A percentile compares a stretch with the other conserved stretches of the same genome.
These are phyloP conservation scores for Stephanodiscus triporus DNA, from an alignment of 108 stramenopile species.

Conservation along the genomic window DNA sequence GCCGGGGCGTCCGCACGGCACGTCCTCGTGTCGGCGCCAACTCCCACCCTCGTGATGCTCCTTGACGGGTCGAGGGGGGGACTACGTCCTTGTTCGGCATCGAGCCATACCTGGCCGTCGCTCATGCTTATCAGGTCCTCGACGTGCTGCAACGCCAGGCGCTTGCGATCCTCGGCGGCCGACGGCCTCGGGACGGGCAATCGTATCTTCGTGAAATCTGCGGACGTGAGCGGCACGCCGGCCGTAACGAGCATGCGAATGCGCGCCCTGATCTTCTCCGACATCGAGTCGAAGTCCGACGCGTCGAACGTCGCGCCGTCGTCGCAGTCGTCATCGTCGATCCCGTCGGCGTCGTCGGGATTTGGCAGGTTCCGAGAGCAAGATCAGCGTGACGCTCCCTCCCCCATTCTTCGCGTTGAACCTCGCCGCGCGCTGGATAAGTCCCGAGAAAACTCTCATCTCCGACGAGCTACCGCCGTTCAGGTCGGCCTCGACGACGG, in stretches of 20 bases:
- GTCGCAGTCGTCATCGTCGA: constrained; percentile 14
- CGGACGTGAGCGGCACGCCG: constrained; percentile 81
- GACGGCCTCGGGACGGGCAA: constrained; percentile 76
- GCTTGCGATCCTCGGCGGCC: constrained; percentile 61
- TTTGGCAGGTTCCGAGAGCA: constrained; percentile 68
- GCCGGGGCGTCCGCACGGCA: constrained; percentile 89
- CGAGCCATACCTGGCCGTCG: constrained; percentile 89
- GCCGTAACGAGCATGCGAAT: constrained; percentile 66
- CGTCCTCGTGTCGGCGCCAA: constrained; percentile 83
- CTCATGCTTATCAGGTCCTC: constrained; percentile 93
- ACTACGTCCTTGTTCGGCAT: constrained; percentile 58
- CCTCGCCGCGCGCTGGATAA: constrained; percentile 87
- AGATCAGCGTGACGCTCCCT: constrained; percentile 78
- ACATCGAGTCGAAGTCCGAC: constrained; percentile 70
- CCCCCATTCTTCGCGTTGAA: constrained; percentile 76
- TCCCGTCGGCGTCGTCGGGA: constrained; percentile 27
- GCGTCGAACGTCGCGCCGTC: constrained; percentile 55
- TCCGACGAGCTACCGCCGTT: constrained; percentile 87
- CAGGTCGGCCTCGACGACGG: constrained; percentile 79
- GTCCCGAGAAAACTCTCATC: constrained; percentile 82
- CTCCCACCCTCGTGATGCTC: constrained; percentile 84
- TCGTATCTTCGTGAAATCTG: constrained; percentile 79
- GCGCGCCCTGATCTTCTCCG: constrained; percentile 67
- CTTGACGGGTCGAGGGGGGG: constrained; percentile 86
- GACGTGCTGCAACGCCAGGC: constrained; percentile 80